Evolutionary conservation across 768 basidiomycete genomes (phyloP).

Genomic region (Rhizopogon roseolus): DNA sequence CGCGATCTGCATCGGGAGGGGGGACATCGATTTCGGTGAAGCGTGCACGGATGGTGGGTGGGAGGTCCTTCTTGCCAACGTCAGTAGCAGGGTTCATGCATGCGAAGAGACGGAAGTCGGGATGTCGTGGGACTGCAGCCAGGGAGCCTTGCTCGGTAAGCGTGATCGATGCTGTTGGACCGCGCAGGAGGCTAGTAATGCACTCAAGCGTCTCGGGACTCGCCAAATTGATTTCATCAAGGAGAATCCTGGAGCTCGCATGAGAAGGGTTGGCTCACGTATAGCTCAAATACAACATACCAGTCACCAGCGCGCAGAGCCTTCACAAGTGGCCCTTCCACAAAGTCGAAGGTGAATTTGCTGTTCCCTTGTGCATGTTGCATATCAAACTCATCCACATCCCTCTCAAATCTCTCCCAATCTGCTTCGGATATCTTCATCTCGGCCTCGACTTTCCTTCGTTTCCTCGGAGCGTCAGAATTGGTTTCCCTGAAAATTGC

Average conservation of each 20-base stretch:
- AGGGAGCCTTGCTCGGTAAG: conserved; percentile 91
- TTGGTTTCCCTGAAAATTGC: conserved; percentile 15
- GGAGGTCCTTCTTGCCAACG: conserved; percentile 96
- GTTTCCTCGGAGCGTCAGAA: conserved; percentile 55
- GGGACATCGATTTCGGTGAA: conserved; percentile 96
- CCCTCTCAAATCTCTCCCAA: conserved; percentile 67
- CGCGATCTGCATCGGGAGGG: conserved; percentile 89
- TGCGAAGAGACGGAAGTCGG: conserved; percentile 93
- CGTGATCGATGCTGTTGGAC: conserved; percentile 84
- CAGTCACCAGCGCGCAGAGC: conserved; percentile 88
- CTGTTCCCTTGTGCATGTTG: conserved; percentile 86
- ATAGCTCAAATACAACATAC: conserved; percentile 40
- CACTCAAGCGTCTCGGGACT: conserved; percentile 93
- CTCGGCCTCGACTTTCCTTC: conserved; percentile 54
- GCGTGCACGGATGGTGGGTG: conserved; percentile 80
- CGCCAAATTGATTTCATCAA: conserved; percentile 96
- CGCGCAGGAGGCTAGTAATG: conserved; percentile 80
- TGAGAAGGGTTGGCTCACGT: background rate
- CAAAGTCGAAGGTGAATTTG: conserved; percentile 90
- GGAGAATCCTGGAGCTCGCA: conserved; percentile 61
- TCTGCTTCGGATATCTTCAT: conserved; percentile 40
- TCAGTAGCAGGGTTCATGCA: conserved; percentile 99
- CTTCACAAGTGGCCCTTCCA: conserved; percentile 93
- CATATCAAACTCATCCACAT: conserved; percentile 77
- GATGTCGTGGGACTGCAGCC: conserved; percentile 86